Evolutionary conservation across 306 rosid species (phyloP).

Genomic region (Malus sylvestris): DNA sequence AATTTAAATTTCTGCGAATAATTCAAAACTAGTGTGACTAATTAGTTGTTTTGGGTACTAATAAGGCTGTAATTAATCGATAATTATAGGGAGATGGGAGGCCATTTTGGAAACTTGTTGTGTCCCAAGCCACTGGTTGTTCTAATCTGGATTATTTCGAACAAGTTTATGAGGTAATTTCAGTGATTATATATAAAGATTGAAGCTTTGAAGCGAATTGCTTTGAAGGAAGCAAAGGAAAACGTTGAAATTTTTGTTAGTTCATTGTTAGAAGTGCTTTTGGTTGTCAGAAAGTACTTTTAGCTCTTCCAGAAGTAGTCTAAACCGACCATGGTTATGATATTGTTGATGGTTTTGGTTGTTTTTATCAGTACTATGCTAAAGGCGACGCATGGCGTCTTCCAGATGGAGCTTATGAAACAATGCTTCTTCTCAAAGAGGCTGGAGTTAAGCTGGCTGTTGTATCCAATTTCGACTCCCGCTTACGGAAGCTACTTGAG

Average conservation of each 20-base stretch:
- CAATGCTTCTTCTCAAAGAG: constrained; percentile 68
- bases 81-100: constrained; percentile 83
- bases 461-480: constrained; percentile 86
- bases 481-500: constrained; percentile 83
- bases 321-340: neutral
- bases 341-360: neutral
- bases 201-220: neutral
- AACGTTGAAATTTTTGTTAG: too few relatives aligned
- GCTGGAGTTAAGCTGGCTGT: constrained; percentile 96
- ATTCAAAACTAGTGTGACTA: neutral
- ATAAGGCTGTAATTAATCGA: neutral
- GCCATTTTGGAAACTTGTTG: constrained; percentile 94
- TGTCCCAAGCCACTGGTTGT: constrained; percentile 92
- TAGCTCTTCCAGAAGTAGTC: too few relatives aligned
- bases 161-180: constrained; percentile 76
- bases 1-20: neutral
- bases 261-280: too few relatives aligned
- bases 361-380: constrained; percentile 62
- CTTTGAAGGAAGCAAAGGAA: too few relatives aligned
- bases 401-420: constrained; percentile 72
- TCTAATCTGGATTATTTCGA: constrained; percentile 64
- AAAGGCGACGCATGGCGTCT: constrained; percentile 83
- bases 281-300: too few relatives aligned
- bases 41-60: constrained; percentile 3
- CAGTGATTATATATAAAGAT: neutral